phyloP scores from a whole-genome alignment of 148 eudicot genomes.

The Amaranthus hypochondriacus region DNA sequence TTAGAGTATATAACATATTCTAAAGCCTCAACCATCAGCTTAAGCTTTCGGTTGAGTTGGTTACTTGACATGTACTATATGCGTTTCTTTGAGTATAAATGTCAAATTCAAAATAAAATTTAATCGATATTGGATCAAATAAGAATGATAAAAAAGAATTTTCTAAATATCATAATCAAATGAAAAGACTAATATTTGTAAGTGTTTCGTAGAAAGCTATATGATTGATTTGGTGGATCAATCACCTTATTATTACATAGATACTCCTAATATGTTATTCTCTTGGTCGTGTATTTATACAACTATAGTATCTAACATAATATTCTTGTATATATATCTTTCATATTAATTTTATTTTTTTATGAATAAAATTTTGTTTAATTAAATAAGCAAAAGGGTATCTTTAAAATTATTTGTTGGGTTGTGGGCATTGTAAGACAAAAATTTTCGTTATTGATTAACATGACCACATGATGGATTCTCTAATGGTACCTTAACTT shows the following conservation, averaged over 20 bases:
- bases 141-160: too few relatives aligned
- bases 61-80: too few relatives aligned
- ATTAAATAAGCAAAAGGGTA: too few relatives aligned
- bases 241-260: background rate
- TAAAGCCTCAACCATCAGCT: too few relatives aligned
- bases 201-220: background rate
- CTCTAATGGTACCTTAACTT: background rate
- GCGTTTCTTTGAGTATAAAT: too few relatives aligned
- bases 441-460: background rate
- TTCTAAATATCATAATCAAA: background rate
- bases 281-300: background rate
- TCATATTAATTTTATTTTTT: too few relatives aligned
- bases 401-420: background rate
- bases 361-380: too few relatives aligned
- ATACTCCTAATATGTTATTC: background rate
- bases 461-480: constrained; percentile 1
- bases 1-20: too few relatives aligned
- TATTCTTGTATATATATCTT: background rate
- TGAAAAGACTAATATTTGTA: background rate
- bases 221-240: background rate
- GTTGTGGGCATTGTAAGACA: background rate
- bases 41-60: too few relatives aligned
- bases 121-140: too few relatives aligned
- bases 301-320: background rate
- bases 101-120: too few relatives aligned